Evolutionary conservation across 208 protist genomes (phyloP).

Genomic region (Phytomonas sp.): DNA sequence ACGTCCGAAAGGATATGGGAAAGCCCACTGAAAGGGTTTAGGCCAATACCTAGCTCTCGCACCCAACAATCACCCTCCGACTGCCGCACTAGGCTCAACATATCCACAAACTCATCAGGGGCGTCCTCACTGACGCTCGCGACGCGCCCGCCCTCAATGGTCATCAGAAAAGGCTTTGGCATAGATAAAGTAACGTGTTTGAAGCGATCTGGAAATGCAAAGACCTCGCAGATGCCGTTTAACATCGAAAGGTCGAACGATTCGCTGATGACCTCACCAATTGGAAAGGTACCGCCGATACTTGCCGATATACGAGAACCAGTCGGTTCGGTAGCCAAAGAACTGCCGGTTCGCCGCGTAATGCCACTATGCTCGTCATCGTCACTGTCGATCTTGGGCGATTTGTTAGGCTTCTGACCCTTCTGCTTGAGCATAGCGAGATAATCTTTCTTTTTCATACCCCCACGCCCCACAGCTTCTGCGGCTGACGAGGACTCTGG

Average conservation of each 20-base stretch:
- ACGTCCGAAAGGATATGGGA: slow-evolving; percentile 77
- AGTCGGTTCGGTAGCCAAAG: slow-evolving; percentile 4
- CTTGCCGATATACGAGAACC: slow-evolving; percentile 66
- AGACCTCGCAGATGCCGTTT: slow-evolving; percentile 67
- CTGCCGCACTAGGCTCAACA: slow-evolving; percentile 73
- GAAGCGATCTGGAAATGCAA: slow-evolving; percentile 74
- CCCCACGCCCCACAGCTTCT: slow-evolving; percentile 21
- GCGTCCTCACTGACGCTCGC: slow-evolving; percentile 43
- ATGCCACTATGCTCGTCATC: slow-evolving; percentile 19
- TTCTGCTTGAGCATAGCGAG: slow-evolving; percentile 47
- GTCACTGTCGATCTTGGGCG: slow-evolving; percentile 21
- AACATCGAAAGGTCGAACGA: slow-evolving; percentile 76
- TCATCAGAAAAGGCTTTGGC: slow-evolving; percentile 59
- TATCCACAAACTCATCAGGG: slow-evolving; percentile 66
- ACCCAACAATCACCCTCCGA: slow-evolving; percentile 77
- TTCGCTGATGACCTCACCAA: slow-evolving; percentile 88
- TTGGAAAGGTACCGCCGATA: slow-evolving; percentile 87
- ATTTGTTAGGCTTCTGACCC: slow-evolving; percentile 44
- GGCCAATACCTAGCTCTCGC: slow-evolving; percentile 84
- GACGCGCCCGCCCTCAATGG: slow-evolving; percentile 61
- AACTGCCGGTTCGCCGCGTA: background rate
- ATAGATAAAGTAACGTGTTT: slow-evolving; percentile 66
- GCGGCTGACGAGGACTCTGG: background rate
- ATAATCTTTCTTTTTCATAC: slow-evolving; percentile 78
- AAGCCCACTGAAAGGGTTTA: slow-evolving; percentile 81